Evolutionary conservation across 177 flowering plant genomes (phyloP), one percentile per base, ranked within the genome.

Genomic region (Vitis hybrid): DNA sequence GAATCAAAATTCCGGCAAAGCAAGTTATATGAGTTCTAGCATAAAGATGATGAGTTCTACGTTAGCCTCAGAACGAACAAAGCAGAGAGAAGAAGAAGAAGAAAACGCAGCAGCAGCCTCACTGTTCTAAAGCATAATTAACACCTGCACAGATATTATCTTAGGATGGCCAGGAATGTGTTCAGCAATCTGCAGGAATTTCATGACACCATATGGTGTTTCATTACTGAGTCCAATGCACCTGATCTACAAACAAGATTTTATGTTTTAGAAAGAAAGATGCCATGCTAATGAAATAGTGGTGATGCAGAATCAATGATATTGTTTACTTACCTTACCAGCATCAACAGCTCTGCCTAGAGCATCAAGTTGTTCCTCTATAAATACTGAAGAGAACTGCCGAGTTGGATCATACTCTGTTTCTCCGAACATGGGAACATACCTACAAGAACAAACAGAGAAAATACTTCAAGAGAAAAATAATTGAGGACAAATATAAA

Each of bases 371-470:
- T 90, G 96, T 78, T 89, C 96, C 69, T 88, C 93, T 62, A 90
- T 74, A 65, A 77, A 59, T 50, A 88, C 74, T 5, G 89, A 82
- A 64, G 61, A 57, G 72, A 75, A 83, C 62, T 85, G 86, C n/a
- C 82, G 77, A 62, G 59, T 69, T 49, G 86, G 89, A 77, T 90
- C 89, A 81, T 89, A 93, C 56, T 89, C 92, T 61, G 81, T 87
- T 78, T 93, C 94, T 83, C 98, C 98, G 89, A 93, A 93, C 98
- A 93, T 93, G 18, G 98, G 98, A 64, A 88, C 87, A 75, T 88
- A 90, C 52, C 96, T 92, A 72, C 62, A 79, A 56, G 71, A 77
- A 75, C 53, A 72, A 55, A 18, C 18, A 70, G 48, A 70, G 51
- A 48, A 45, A 68, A 71, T 10, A 64, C 20, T 62, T 70, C 49